phyloP scores from a whole-genome alignment of 228 moss, liverwort and hornwort genomes.

The Sphagnum fallax region DNA sequence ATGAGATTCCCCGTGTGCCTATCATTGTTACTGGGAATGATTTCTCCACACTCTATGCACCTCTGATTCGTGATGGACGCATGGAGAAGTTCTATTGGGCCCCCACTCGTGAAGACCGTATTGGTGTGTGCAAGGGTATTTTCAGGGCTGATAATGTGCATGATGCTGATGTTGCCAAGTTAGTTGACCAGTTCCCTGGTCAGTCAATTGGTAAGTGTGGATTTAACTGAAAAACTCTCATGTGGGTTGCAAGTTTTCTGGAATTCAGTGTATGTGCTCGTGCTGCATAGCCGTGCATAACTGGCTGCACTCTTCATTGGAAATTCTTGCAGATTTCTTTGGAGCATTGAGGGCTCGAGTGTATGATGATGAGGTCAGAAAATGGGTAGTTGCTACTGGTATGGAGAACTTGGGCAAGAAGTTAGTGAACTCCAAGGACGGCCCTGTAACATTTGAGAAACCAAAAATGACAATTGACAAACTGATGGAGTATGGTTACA shows the following conservation, averaged over 20 bases:
- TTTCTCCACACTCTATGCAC: slow-evolving; percentile 94
- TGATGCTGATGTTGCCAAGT: slow-evolving; percentile 15
- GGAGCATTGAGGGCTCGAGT: slow-evolving; percentile 94
- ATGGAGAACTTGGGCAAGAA: slow-evolving; percentile 82
- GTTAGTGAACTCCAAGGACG: slow-evolving; percentile 67
- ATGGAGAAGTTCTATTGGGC: slow-evolving; percentile 99
- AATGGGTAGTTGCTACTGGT: slow-evolving; percentile 47
- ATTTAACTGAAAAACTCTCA: no score
- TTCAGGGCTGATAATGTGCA: slow-evolving; percentile 59
- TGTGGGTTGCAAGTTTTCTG: not conserved
- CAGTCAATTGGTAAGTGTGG: slow-evolving; percentile 70
- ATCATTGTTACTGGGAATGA: slow-evolving; percentile 90
- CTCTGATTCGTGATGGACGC: slow-evolving; percentile 90
- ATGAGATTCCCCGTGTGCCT: slow-evolving; percentile 66
- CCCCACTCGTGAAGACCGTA: slow-evolving; percentile 82
- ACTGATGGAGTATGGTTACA: slow-evolving; percentile 60
- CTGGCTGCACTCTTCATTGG: not conserved
- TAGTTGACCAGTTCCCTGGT: slow-evolving; percentile 86
- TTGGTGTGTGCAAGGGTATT: slow-evolving; percentile 81
- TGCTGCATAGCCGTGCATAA: not conserved
- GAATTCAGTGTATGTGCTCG: not conserved
- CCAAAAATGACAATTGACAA: slow-evolving; percentile 48
- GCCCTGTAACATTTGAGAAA: slow-evolving; percentile 62
- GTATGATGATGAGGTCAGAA: slow-evolving; percentile 89
- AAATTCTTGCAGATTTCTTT: slow-evolving; percentile 69